These are phyloP conservation scores for Mercurialis annua DNA, from an alignment of 345 rosid genomes.

Conservation along the genomic window DNA sequence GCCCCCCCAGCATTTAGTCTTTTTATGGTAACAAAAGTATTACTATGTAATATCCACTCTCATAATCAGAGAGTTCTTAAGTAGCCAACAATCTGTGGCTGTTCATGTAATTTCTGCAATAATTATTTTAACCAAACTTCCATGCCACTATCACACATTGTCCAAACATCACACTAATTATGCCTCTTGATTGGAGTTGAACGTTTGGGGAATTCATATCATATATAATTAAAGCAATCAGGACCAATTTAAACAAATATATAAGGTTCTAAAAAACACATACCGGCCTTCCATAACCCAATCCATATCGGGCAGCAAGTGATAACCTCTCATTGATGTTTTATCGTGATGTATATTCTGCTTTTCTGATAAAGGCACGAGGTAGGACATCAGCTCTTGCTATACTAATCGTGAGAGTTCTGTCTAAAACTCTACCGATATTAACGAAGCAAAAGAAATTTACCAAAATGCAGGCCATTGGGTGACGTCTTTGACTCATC, in stretches of 20 bases:
- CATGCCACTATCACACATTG: slow-evolving; percentile 5
- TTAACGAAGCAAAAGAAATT: background rate
- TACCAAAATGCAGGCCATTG: slow-evolving; percentile 21
- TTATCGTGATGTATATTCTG: slow-evolving; percentile 30
- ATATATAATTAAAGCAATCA: background rate
- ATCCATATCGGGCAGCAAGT: slow-evolving; percentile 58
- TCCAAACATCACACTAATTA: background rate
- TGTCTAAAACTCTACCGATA: background rate
- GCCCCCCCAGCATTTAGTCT: slow-evolving; percentile 15
- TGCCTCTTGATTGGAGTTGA: background rate
- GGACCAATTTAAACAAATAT: background rate
- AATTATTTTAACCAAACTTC: background rate
- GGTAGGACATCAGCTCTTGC: background rate
- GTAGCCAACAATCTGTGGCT: background rate
- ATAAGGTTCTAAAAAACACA: slow-evolving; percentile 8
- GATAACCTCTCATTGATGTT: slow-evolving; percentile 51
- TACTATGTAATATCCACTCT: background rate
- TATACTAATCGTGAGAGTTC: background rate
- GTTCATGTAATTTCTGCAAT: background rate
- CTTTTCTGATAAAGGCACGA: slow-evolving; percentile 26
- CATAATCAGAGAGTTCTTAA: background rate
- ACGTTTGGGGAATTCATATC: background rate
- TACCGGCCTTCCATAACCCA: slow-evolving; percentile 54
- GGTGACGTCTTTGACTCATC: slow-evolving; percentile 30
- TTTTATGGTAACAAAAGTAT: slow-evolving; percentile 15